Base-by-base conservation (phyloP, 352 stramenopile species). In the Pythium angustatum region DNA sequence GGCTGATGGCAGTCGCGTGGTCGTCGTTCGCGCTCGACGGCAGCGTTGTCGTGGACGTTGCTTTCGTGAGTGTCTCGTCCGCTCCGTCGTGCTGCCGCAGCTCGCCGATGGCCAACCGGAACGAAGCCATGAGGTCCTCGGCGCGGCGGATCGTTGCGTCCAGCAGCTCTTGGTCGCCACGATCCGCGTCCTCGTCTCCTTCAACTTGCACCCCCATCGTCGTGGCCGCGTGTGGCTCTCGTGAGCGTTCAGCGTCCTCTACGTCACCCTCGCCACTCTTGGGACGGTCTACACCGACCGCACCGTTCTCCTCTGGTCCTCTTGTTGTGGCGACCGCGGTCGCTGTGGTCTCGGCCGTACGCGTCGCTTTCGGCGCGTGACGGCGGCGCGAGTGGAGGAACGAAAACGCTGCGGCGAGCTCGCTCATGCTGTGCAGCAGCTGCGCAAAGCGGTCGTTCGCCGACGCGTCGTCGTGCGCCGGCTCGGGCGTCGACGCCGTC, bases 341-440 rank as follows among this genome's bases (percentile, higher is more conserved):
- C 28, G 26, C 19, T 1, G 24, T 43, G 11, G 51, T 34, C 33
- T 58, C 27, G 4, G 21, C 31, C 26, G n/a, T n/a, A n/a, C n/a
- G n/a, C 17, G 22, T 14, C 38, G 40, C 40, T 21, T 11, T 33
- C 48, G 64, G 59, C 11, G 52, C 44, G 21, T 55, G 21, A 15
- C 50, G 64, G 7, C 64, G 64, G n/a, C 65, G 65, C 24, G 65
- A 67, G 27, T 72, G 65, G 22, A 72, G 47, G 27, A 67, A 52
- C 26, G 58, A 61, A 45, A 72, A 72, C 17, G 53, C 60, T 5
- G 47, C 45, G 2, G 65, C 58, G 1, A 72, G 54, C 15, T 72
- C 65, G 22, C 45, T 68, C 34, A 72, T 51, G 10, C 58, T 22
- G 22, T 54, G 52, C 15, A 72, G 22, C 17, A 72, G 28, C 22